Conservation (phyloP, 2,329 filamentous ascomycete species). For the Phoma sp. region DNA sequence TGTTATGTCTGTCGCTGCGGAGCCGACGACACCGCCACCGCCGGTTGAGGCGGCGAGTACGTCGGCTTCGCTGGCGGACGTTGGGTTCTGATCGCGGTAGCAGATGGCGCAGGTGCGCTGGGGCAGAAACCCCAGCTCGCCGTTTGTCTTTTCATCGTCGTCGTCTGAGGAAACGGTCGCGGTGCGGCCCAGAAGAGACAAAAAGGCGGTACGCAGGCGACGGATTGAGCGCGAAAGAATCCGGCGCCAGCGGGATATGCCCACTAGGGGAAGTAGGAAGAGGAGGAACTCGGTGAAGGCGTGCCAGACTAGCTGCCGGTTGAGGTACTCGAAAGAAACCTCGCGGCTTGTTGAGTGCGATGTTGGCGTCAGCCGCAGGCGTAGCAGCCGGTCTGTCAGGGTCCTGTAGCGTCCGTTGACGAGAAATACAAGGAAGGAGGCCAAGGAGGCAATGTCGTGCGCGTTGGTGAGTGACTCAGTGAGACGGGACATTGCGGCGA, state of each 20-base stretch:
- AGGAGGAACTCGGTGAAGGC: constrained; percentile 99
- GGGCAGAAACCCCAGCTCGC: constrained; percentile 84
- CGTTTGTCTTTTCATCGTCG: constrained; percentile 57
- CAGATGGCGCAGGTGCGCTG: constrained; percentile 96
- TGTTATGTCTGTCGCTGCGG: constrained; percentile 88
- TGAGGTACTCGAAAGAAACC: constrained; percentile 96
- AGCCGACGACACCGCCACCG: constrained; percentile 81
- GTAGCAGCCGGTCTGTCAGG: constrained; percentile 80
- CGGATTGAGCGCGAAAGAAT: constrained; percentile 90
- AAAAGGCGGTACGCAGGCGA: constrained; percentile 67
- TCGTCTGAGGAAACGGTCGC: constrained; percentile 57
- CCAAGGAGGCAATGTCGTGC: constrained; percentile 81
- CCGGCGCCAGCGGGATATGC: constrained; percentile 88
- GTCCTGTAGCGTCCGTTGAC: constrained; percentile 91
- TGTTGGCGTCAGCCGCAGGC: constrained; percentile 83
- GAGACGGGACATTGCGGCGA: constrained; percentile 66
- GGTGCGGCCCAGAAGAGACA: constrained; percentile 56
- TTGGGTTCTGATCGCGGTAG: constrained; percentile 88
- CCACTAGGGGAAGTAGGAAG: constrained; percentile 94
- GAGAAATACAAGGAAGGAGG: constrained; percentile 88
- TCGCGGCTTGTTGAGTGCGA: constrained; percentile 85
- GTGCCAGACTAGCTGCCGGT: constrained; percentile 97
- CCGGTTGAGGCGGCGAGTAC: constrained; percentile 66
- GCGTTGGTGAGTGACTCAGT: constrained; percentile 73
- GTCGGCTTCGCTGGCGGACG: constrained; percentile 63